Percentiles rank a stretch among this genome's conserved stretches.
Conservation (phyloP, 306 rosid species). For the Prunus davidiana region DNA sequence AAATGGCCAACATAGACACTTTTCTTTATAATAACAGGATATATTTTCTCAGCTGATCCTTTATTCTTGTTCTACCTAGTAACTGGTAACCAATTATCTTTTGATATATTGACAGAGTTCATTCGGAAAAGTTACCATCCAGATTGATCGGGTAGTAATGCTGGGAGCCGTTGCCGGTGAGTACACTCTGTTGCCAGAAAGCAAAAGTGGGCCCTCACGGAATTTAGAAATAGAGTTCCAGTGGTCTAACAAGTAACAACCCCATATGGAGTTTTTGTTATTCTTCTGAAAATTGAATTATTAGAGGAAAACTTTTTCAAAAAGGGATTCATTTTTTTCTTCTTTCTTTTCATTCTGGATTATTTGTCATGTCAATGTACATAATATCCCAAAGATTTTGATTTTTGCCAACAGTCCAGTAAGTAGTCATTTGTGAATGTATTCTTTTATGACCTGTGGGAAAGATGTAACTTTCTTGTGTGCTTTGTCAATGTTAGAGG, state of each 20-base stretch:
- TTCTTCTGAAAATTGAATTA: constrained; percentile 28
- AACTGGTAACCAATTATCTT: constrained; percentile 4
- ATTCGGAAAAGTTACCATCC: constrained; percentile 96
- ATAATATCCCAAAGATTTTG: constrained; percentile 47
- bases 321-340: constrained; percentile 21
- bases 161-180: constrained; percentile 96
- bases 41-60: neutral
- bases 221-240: constrained; percentile 97
- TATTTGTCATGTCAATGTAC: constrained; percentile 57
- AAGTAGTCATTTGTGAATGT: constrained; percentile 47
- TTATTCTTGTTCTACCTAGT: neutral
- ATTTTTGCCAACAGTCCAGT: constrained; percentile 31
- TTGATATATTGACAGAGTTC: constrained; percentile 62
- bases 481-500: constrained; percentile 33
- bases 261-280: neutral
- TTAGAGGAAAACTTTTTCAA: constrained; percentile 23
- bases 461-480: constrained; percentile 38
- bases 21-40: neutral
- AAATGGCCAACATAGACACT: neutral
- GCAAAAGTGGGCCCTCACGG: constrained; percentile 90
- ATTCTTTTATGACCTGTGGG: constrained; percentile 55
- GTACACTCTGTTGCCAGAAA: constrained; percentile 84
- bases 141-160: constrained; percentile 96
- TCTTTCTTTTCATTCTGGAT: constrained; percentile 33
- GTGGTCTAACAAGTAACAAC: constrained; percentile 80